Conservation (phyloP, 495 filamentous ascomycete species). For the Neurospora tetrasperma region DNA sequence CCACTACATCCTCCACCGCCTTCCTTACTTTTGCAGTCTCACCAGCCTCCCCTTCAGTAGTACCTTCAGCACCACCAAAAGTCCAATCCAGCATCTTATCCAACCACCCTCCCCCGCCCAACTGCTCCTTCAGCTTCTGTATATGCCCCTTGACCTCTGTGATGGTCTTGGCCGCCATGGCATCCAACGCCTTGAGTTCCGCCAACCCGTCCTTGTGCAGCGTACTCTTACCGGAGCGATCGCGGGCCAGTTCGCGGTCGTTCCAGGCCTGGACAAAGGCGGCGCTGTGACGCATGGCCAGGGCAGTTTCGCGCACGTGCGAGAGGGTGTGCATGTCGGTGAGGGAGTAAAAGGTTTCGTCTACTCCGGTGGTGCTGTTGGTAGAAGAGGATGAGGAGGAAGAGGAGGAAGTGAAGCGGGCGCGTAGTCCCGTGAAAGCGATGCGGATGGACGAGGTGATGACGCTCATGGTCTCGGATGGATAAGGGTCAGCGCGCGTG, state of each 20-base stretch:
- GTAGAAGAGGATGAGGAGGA: neutral
- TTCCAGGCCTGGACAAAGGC: conserved; percentile 22
- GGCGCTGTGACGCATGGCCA: conserved; percentile 23
- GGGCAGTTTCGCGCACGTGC: conserved; percentile 27
- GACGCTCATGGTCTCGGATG: conserved; percentile 4
- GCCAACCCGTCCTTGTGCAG: conserved; percentile 26
- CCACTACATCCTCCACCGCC: conserved; percentile 18
- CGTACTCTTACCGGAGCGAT: conserved; percentile 24
- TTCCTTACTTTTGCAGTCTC: conserved; percentile 1
- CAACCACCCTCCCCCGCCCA: conserved; percentile 31
- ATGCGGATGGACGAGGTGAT: conserved; percentile 9
- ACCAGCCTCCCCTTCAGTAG: conserved; percentile 1
- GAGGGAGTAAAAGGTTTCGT: conserved; percentile 6
- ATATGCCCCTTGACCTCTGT: conserved; percentile 22
- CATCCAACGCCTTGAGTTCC: conserved; percentile 28
- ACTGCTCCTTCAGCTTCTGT: conserved; percentile 19
- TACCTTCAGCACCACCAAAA: conserved; percentile 1
- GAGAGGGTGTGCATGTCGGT: conserved; percentile 20
- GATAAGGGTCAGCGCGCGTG: conserved; percentile 10
- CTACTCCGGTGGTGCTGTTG: neutral
- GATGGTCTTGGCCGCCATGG: conserved; percentile 18
- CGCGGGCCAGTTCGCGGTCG: conserved; percentile 29
- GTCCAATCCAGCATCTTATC: conserved; percentile 22
- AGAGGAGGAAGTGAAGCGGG: conserved; percentile 7
- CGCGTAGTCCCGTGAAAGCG: conserved; percentile 14